Percentiles rank a stretch among this genome's conserved stretches.
phyloP scores from a whole-genome alignment of 2,329 filamentous ascomycete species.

The Curvularia lunata region DNA sequence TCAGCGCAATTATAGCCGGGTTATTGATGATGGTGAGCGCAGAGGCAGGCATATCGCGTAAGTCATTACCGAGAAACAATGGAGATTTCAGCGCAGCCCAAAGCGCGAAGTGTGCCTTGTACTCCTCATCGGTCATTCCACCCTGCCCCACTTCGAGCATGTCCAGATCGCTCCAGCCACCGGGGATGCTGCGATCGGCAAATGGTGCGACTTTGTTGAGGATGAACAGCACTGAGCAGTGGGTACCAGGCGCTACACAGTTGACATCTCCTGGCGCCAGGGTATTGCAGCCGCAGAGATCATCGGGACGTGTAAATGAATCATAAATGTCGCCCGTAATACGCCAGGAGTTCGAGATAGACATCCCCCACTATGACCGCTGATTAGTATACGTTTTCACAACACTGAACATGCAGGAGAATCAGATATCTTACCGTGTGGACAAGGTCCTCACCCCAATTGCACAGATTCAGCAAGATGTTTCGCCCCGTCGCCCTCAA shows the following conservation, averaged over 20 bases:
- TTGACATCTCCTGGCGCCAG: slow-evolving; percentile 33
- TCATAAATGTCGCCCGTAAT: slow-evolving; percentile 42
- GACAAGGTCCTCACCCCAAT: slow-evolving; percentile 46
- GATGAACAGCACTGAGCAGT: slow-evolving; percentile 39
- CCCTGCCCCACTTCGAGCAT: slow-evolving; percentile 42
- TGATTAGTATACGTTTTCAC: slow-evolving; percentile 5
- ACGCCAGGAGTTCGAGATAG: slow-evolving; percentile 46
- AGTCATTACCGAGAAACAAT: slow-evolving; percentile 53
- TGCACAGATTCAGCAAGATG: slow-evolving; percentile 41
- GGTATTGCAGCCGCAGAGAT: slow-evolving; percentile 36
- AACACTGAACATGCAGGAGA: neutral
- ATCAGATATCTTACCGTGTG: slow-evolving; percentile 25
- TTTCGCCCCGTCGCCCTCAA: slow-evolving; percentile 32
- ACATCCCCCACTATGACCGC: slow-evolving; percentile 40
- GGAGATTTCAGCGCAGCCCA: slow-evolving; percentile 53
- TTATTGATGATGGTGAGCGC: slow-evolving; percentile 52
- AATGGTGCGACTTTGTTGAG: slow-evolving; percentile 40
- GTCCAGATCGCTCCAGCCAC: slow-evolving; percentile 41
- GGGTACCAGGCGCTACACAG: slow-evolving; percentile 36
- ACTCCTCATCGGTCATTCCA: slow-evolving; percentile 40
- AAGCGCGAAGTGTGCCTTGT: slow-evolving; percentile 50
- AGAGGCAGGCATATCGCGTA: slow-evolving; percentile 48
- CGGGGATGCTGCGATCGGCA: slow-evolving; percentile 35
- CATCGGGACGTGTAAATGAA: slow-evolving; percentile 38
- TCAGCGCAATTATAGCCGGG: slow-evolving; percentile 36